These are phyloP conservation scores for Rosa multiflora DNA, from an alignment of 306 rosid genomes.

Conservation along the genomic window DNA sequence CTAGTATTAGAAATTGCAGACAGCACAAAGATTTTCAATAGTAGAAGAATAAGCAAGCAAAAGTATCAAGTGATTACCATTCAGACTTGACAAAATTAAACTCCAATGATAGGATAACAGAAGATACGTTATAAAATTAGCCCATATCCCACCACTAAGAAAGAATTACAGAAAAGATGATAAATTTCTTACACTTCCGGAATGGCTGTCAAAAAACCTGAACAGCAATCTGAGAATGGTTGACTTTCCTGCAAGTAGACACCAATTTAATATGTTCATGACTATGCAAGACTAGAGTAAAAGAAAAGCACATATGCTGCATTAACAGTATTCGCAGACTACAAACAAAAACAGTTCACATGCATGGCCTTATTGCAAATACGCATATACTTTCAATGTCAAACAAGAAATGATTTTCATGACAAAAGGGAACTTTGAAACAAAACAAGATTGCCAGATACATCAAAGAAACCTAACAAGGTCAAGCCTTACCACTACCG, in stretches of 20 bases:
- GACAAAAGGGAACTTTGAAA: neutral
- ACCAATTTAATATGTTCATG: conserved; percentile 36
- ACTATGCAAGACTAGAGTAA: conserved; percentile 14
- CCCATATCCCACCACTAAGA: conserved; percentile 26
- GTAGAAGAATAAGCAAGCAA: neutral
- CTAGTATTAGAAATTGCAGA: neutral
- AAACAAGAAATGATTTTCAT: neutral
- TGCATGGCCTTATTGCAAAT: neutral
- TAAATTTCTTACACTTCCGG: conserved; percentile 82
- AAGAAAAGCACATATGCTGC: neutral
- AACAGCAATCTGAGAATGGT: conserved; percentile 93
- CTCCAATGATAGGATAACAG: neutral
- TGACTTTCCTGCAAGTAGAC: conserved; percentile 80
- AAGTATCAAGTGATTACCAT: neutral
- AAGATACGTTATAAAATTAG: neutral
- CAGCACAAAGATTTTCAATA: neutral
- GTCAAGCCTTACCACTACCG: conserved; percentile 86
- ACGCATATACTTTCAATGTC: neutral
- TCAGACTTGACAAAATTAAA: too few species aligned
- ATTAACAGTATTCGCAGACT: neutral
- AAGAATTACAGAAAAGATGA: conserved; percentile 26
- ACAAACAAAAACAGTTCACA: neutral
- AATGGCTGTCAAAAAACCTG: conserved; percentile 85
- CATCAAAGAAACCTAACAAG: conserved; percentile 13
- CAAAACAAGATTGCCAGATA: neutral